Percentiles rank a stretch among this genome's conserved stretches.
Evolutionary conservation across 1,284 basidiomycete genomes (phyloP).

Genomic region (Naganishia albida): DNA sequence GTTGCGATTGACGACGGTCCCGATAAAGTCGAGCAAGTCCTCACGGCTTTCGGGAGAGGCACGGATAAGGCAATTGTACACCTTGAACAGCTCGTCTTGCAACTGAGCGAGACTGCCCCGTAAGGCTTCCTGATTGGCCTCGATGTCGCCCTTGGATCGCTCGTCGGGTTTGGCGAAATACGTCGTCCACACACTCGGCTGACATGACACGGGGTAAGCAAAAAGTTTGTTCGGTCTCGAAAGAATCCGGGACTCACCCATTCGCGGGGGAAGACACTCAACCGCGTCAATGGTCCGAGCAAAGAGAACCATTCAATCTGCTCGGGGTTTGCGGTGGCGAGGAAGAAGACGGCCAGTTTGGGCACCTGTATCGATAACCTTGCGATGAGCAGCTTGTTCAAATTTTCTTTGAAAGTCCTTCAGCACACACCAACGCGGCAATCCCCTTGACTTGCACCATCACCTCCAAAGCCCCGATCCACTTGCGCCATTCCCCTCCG

Average conservation of each 20-base stretch:
- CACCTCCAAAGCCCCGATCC: conserved; percentile 76
- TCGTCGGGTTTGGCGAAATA: conserved; percentile 86
- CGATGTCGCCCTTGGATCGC: conserved; percentile 70
- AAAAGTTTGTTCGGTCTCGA: too few relatives aligned
- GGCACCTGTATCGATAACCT: conserved; percentile 44
- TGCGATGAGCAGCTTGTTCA: background rate
- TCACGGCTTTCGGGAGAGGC: conserved; percentile 78
- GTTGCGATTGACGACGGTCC: conserved; percentile 73
- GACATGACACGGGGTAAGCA: conserved; percentile 15
- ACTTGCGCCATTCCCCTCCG: conserved; percentile 72
- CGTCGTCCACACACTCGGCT: conserved; percentile 74
- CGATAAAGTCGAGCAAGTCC: conserved; percentile 80
- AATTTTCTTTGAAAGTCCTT: conserved; percentile 31
- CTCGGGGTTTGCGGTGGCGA: conserved; percentile 46
- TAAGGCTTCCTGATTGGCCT: conserved; percentile 78
- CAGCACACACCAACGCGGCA: conserved; percentile 70
- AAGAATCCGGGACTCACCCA: conserved; percentile 73
- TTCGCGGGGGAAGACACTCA: conserved; percentile 81
- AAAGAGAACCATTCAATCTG: conserved; percentile 64
- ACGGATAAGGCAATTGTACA: conserved; percentile 85
- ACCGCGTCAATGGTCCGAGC: conserved; percentile 75
- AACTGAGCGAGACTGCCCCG: conserved; percentile 75
- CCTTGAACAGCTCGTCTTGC: conserved; percentile 80
- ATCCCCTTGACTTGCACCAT: conserved; percentile 80
- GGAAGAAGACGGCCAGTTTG: conserved; percentile 50